A percentile compares a stretch with the other conserved stretches of the same genome.
phyloP scores from a whole-genome alignment of 2,329 filamentous ascomycete genomes.

The Sarocladium oryzae region DNA sequence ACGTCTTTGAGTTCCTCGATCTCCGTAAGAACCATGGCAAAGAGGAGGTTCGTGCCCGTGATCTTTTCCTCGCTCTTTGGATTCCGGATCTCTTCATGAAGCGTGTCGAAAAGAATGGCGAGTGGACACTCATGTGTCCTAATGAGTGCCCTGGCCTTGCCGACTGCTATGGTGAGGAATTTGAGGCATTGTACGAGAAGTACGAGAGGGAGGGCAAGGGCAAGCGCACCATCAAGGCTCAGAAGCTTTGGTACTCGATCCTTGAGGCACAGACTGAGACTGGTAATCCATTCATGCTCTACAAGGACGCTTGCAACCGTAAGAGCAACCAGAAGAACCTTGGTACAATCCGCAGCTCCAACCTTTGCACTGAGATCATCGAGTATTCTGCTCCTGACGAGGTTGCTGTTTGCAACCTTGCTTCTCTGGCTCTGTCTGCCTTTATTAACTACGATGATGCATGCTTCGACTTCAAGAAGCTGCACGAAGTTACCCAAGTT shows the following conservation, averaged over 20 bases:
- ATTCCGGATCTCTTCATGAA: conserved; percentile 99
- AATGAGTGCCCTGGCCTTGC: conserved; percentile 93
- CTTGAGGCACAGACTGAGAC: conserved; percentile 98
- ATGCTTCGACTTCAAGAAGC: conserved; percentile 90
- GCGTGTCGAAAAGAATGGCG: conserved; percentile 91
- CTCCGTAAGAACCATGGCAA: conserved; percentile 99
- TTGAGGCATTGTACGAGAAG: conserved; percentile 86
- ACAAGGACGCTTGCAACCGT: conserved; percentile 96
- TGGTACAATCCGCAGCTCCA: conserved; percentile 96
- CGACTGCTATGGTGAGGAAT: conserved; percentile 96
- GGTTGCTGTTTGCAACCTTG: conserved; percentile 97
- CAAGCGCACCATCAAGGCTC: conserved; percentile 86
- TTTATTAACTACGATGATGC: conserved; percentile 83
- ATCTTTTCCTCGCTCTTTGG: conserved; percentile 97
- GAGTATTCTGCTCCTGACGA: conserved; percentile 97
- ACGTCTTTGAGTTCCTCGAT: conserved; percentile 96
- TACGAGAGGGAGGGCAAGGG: conserved; percentile 87
- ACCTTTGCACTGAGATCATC: conserved; percentile 97
- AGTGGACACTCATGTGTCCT: conserved; percentile 98
- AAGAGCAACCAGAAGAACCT: conserved; percentile 99
- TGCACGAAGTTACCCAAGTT: conserved; percentile 89
- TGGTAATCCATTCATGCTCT: conserved; percentile 98
- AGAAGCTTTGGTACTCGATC: conserved; percentile 99
- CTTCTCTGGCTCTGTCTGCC: conserved; percentile 84
- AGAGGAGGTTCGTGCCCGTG: conserved; percentile 93